A percentile compares a stretch with the other conserved stretches of the same genome.
These are phyloP conservation scores for Pythium graminicola DNA, from an alignment of 352 stramenopile genomes.

Conservation along the genomic window DNA sequence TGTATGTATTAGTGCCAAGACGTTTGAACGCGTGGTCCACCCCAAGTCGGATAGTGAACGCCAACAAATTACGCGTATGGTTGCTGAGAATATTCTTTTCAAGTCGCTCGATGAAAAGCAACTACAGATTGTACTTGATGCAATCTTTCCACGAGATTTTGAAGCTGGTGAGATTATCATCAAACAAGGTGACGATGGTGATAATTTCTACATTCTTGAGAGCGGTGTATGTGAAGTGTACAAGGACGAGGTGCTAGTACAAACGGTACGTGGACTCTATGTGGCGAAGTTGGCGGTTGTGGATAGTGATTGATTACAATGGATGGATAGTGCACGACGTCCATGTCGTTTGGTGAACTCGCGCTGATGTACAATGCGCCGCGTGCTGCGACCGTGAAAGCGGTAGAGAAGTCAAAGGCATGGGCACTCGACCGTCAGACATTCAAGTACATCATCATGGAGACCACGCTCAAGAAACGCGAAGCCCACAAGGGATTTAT, in stretches of 20 bases:
- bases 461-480: conserved; percentile 86
- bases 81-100: conserved; percentile 87
- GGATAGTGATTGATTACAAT: neutral
- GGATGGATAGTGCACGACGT: conserved; percentile 65
- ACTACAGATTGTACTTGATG: conserved; percentile 77
- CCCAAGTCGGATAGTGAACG: conserved; percentile 79
- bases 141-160: conserved; percentile 84
- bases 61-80: conserved; percentile 70
- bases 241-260: conserved; percentile 82
- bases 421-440: conserved; percentile 89
- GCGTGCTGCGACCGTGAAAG: conserved; percentile 92
- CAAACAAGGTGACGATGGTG: conserved; percentile 86
- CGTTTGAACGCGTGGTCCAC: conserved; percentile 78
- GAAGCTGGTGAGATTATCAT: conserved; percentile 76
- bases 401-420: conserved; percentile 84
- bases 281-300: neutral
- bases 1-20: conserved; percentile 41
- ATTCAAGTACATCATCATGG: conserved; percentile 91
- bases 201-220: conserved; percentile 95
- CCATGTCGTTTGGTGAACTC: conserved; percentile 95
- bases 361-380: conserved; percentile 97
- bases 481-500: conserved; percentile 86
- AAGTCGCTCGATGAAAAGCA: conserved; percentile 87
- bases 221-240: conserved; percentile 89
- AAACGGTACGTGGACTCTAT: conserved; percentile 38